Evolutionary conservation across 345 rosid species (phyloP).

Genomic region (Lepidium sativum): DNA sequence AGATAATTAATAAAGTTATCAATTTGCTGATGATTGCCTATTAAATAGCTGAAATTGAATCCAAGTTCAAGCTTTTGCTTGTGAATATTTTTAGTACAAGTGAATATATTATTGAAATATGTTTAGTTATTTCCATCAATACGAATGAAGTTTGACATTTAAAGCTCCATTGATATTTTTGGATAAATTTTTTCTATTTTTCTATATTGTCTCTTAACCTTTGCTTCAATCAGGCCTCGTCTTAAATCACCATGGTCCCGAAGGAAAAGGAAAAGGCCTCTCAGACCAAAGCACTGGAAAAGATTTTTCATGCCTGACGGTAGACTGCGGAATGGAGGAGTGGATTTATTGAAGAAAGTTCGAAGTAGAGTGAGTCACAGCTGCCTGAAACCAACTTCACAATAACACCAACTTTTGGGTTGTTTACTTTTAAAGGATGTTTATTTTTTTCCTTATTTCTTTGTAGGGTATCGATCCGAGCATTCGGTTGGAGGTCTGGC

Average conservation of each 20-base stretch:
- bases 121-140: background rate
- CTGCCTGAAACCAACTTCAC: background rate
- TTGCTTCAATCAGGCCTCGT: constrained; percentile 43
- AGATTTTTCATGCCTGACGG: constrained; percentile 64
- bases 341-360: constrained; percentile 79
- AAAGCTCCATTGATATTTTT: background rate
- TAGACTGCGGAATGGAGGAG: constrained; percentile 67
- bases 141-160: background rate
- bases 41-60: background rate
- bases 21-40: background rate
- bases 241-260: constrained; percentile 97
- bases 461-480: constrained; percentile 86
- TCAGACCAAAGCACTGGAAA: constrained; percentile 74
- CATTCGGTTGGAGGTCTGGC: constrained; percentile 93
- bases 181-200: background rate
- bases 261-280: constrained; percentile 63
- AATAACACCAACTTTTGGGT: background rate
- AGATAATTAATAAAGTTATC: background rate
- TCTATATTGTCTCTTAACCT: background rate
- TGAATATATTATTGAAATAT: background rate
- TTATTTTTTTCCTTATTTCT: background rate
- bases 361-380: constrained; percentile 77
- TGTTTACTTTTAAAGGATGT: background rate
- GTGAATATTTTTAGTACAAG: background rate
- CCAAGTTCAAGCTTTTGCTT: background rate